These are phyloP conservation scores for Phytophthora citricola DNA, from an alignment of 352 stramenopile species.

Conservation along the genomic window DNA sequence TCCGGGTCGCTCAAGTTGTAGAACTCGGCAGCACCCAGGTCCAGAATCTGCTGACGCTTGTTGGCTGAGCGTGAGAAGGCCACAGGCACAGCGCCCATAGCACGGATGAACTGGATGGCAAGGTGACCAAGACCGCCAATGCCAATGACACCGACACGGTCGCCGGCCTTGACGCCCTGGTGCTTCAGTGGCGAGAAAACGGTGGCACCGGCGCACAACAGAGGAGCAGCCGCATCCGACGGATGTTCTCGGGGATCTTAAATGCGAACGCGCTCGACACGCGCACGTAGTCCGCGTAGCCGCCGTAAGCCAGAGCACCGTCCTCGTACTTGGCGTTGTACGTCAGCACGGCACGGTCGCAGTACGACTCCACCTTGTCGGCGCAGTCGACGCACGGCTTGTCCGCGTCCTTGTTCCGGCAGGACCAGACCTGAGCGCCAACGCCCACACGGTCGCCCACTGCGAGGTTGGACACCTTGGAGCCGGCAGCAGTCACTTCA, in stretches of 20 bases:
- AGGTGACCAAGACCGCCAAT: slow-evolving; percentile 89
- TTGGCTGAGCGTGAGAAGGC: slow-evolving; percentile 62
- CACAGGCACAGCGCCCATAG: slow-evolving; percentile 58
- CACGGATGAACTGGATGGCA: slow-evolving; percentile 81
- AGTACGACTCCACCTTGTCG: slow-evolving; percentile 70
- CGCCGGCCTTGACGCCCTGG: slow-evolving; percentile 52
- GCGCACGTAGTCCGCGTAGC: slow-evolving; percentile 81
- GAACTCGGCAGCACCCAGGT: slow-evolving; percentile 71
- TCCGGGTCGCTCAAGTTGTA: slow-evolving; percentile 60
- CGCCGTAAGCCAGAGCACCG: slow-evolving; percentile 54
- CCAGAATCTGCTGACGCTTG: slow-evolving; percentile 83
- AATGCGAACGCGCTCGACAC: slow-evolving; percentile 68
- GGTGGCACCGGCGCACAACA: slow-evolving; percentile 88
- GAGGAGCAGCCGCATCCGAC: slow-evolving; percentile 50
- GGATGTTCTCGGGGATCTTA: slow-evolving; percentile 71
- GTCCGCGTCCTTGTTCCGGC: slow-evolving; percentile 66
- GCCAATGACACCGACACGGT: slow-evolving; percentile 76
- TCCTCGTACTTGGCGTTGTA: slow-evolving; percentile 67
- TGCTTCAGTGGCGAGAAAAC: slow-evolving; percentile 78
- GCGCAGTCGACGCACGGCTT: slow-evolving; percentile 66
- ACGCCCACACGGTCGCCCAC: slow-evolving; percentile 84
- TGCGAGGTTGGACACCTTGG: slow-evolving; percentile 67
- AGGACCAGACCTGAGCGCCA: slow-evolving; percentile 79
- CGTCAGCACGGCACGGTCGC: slow-evolving; percentile 50
- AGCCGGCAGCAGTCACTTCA: slow-evolving; percentile 45